These are phyloP conservation scores for Podospora australis DNA, from an alignment of 495 filamentous ascomycete genomes.

Conservation along the genomic window DNA sequence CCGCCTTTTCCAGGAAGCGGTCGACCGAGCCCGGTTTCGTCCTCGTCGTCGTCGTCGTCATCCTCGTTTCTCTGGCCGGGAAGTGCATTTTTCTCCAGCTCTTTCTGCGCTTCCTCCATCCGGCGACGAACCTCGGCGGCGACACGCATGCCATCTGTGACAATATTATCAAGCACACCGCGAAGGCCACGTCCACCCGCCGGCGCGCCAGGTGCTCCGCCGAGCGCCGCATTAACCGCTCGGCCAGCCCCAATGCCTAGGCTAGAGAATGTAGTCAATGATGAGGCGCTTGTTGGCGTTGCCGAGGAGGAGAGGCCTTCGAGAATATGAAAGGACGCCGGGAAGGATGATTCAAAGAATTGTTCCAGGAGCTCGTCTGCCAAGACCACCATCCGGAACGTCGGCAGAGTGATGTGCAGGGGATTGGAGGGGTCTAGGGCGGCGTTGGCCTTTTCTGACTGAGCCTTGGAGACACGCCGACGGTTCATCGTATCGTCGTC, in stretches of 20 bases:
- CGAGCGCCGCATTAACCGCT: conserved; percentile 30
- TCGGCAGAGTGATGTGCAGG: conserved; percentile 91
- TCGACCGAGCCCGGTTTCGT: conserved; percentile 15
- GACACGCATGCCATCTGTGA: conserved; percentile 92
- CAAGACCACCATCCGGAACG: conserved; percentile 96
- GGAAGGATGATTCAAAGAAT: conserved; percentile 84
- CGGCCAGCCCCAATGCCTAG: conserved; percentile 47
- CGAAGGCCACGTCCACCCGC: conserved; percentile 68
- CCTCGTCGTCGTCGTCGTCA: conserved; percentile 62
- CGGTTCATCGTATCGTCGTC: conserved; percentile 12
- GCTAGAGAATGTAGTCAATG: conserved; percentile 74
- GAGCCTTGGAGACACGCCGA: conserved; percentile 45
- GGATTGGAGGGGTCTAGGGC: conserved; percentile 90
- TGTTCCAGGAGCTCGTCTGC: conserved; percentile 92
- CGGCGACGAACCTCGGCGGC: conserved; percentile 82
- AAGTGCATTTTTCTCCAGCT: conserved; percentile 71
- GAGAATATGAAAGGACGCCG: conserved; percentile 54
- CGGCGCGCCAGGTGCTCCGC: conserved; percentile 38
- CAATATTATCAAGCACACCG: conserved; percentile 93
- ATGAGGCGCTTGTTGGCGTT: conserved; percentile 35
- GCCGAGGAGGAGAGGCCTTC: conserved; percentile 33
- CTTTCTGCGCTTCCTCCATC: conserved; percentile 88
- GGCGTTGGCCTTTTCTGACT: conserved; percentile 65
- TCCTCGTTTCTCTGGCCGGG: conserved; percentile 64
- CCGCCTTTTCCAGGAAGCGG: conserved; percentile 17